Conservation (phyloP, 192 early-diverging fungal genomes). For the Jimgerdemannia lactiflua region DNA sequence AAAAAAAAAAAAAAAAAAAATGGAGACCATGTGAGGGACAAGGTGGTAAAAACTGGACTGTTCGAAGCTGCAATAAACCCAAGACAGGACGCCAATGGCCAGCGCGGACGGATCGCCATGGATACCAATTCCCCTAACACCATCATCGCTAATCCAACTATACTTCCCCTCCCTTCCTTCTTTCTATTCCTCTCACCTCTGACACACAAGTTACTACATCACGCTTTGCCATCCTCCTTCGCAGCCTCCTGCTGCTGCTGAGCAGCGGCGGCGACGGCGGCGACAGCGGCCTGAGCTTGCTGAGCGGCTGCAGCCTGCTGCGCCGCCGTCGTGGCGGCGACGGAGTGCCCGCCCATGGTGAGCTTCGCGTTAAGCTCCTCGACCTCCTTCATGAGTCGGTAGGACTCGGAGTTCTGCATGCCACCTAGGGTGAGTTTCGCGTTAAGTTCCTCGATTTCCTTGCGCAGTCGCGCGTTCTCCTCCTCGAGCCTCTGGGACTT, state of each 20-base stretch:
- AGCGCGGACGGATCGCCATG: no score
- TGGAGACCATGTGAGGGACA: no score
- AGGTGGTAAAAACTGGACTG: no score
- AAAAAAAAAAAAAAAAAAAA: no score
- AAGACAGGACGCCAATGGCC: no score
- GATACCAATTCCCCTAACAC: no score
- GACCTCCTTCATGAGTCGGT: constrained; percentile 59
- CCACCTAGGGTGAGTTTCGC: constrained; percentile 60
- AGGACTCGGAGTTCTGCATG: constrained; percentile 56
- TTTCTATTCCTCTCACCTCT: no score
- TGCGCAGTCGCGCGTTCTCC: constrained; percentile 59
- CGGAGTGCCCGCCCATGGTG: constrained; percentile 30
- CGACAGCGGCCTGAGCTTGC: background rate
- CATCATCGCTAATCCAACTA: no score
- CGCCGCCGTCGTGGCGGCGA: background rate
- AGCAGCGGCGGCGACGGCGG: background rate
- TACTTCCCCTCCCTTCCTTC: no score
- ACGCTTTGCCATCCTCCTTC: background rate
- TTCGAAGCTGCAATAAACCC: no score
- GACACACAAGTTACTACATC: background rate
- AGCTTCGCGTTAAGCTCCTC: constrained; percentile 70
- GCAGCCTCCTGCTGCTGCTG: background rate
- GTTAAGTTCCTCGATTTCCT: constrained; percentile 68
- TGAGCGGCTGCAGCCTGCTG: background rate
- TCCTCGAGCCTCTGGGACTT: constrained; percentile 57